These are phyloP conservation scores for Lodderomyces elongisporus DNA, from an alignment of 1,139 yeast genomes.

Conservation along the genomic window DNA sequence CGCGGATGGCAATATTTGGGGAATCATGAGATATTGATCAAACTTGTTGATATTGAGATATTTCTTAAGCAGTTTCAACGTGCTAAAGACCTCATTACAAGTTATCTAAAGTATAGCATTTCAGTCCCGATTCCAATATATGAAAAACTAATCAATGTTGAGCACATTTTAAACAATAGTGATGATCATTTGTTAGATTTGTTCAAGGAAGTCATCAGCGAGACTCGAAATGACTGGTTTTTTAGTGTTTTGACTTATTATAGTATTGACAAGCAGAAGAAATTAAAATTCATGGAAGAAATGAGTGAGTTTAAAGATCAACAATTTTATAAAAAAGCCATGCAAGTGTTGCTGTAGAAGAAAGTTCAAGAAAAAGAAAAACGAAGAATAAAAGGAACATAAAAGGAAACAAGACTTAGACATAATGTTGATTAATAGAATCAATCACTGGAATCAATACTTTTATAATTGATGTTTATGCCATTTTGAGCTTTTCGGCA, in stretches of 20 bases:
- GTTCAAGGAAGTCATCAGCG: slow-evolving; percentile 20
- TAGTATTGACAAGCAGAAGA: slow-evolving; percentile 11
- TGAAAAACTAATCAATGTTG: slow-evolving; percentile 36
- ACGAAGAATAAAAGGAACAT: not conserved
- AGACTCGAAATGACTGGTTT: slow-evolving; percentile 23
- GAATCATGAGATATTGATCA: slow-evolving; percentile 22
- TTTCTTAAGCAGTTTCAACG: slow-evolving; percentile 24
- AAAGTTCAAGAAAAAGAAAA: not conserved
- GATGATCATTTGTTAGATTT: slow-evolving; percentile 22
- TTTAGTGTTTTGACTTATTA: slow-evolving; percentile 17
- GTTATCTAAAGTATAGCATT: slow-evolving; percentile 22
- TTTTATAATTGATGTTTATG: no score
- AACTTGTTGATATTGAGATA: slow-evolving; percentile 39
- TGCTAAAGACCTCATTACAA: slow-evolving; percentile 34
- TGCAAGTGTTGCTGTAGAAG: not conserved
- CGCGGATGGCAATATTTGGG: slow-evolving; percentile 25
- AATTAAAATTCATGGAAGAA: slow-evolving; percentile 12
- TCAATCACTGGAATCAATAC: no score
- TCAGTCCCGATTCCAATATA: slow-evolving; percentile 31
- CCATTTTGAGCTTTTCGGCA: no score
- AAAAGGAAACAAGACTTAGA: no score
- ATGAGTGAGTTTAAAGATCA: slow-evolving; percentile 7
- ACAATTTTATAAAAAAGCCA: slow-evolving; percentile 2
- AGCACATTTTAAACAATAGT: slow-evolving; percentile 23
- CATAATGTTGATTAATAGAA: no score